Base-by-base conservation (phyloP, 1,139 yeast species). In the Pichia sp. region DNA sequence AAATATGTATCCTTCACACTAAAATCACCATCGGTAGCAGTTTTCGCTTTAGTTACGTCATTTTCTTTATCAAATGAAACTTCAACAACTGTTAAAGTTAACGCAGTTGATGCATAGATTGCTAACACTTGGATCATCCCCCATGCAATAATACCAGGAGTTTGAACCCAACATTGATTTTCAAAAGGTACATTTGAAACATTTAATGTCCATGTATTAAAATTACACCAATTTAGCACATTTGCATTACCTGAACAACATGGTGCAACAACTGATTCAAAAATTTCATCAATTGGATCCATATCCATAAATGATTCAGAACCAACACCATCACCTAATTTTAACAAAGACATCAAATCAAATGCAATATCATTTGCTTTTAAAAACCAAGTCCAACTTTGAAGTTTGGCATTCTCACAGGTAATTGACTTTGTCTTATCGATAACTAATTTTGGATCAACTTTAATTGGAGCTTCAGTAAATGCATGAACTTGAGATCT, bases 101-200 rank as follows among this genome's bases (percentile, higher is more conserved):
- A n/a, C 11, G 64, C 53, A 23, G 66, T 59, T 24, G 71, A 68
- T 16, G 67, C 57, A n/a, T 68, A 40, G 16, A 68, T 50, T 1
- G 68, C 59, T 27, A 69, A 49, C 23, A 64, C 52, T 9, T 64
- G 56, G 29, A 52, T 44, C 49, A 58, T 69, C 43, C 53, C 64
- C 53, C 45, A 43, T 20, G 41, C 45, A 7, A 43, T 22, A 51
- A 56, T 67, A 42, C 58, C 58, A 45, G 66, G 71, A 60, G 66
- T 71, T 56, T 73, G 76, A 39, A 67, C 53, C 78, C 79, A 73
- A 0, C 69, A 65, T 46, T 71, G 73, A 38, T 56, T 53, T 12
- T 55, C 52, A 4, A 53, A 42, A 11, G 51, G 51, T 5, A 59
- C 53, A 34, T 52, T 44, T 59, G 69, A 52, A 43, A 57, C 47